Evolutionary conservation across 2,329 filamentous ascomycete genomes (phyloP), one percentile per base, ranked within the genome.

Genomic region (Coniella lustricola): DNA sequence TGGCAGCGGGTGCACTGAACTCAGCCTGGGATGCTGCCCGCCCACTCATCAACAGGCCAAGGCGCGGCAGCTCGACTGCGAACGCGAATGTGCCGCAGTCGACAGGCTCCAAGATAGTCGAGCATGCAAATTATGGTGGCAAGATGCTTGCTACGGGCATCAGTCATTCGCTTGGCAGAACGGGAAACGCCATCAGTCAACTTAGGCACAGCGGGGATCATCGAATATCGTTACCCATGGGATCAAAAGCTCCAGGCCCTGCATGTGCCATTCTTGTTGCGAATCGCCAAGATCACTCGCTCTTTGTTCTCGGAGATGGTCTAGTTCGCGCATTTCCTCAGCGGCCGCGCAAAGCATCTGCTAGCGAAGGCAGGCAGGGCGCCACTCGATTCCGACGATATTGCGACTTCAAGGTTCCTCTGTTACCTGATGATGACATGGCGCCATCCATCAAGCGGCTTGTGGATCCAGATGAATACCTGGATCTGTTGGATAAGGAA

Each of bases 131-230:
- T 5, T 84, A 87, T 57, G 82, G 85, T 10, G 80, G 83, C 20
- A 82, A 85, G 61, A 83, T 81, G 20, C 76, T 90, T 47, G 85
- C 84, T 47, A 82, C 82, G 43, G 84, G 84, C 39, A 82, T 90
- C 53, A 87, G 81, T 61, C 82, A 81, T 61, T 88, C 85, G 3
- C 76, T 89, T 22, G 84, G 82, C 35, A 85, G 84, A 61, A 85
- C 84, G n/a, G 84, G 82, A 49, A 81, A 75, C 13, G 77, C 77
- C 37, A 81, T 85, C 62, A 84, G 75, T 56, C 80, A 85, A 55
- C 76, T 90, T 50, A 81, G 85, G 40, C 85, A 89, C 57, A 85
- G 80, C 0, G 82, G 82, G 10, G 85, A 89, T 61, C 89, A 87
- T 63, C 79, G 87, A 54, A 76, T 90, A 36, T 78, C 84, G 39